Evolutionary conservation across 371 early-diverging fungal species (phyloP), one percentile per base, ranked within the genome.

Genomic region (Apophysomyces elegans): DNA sequence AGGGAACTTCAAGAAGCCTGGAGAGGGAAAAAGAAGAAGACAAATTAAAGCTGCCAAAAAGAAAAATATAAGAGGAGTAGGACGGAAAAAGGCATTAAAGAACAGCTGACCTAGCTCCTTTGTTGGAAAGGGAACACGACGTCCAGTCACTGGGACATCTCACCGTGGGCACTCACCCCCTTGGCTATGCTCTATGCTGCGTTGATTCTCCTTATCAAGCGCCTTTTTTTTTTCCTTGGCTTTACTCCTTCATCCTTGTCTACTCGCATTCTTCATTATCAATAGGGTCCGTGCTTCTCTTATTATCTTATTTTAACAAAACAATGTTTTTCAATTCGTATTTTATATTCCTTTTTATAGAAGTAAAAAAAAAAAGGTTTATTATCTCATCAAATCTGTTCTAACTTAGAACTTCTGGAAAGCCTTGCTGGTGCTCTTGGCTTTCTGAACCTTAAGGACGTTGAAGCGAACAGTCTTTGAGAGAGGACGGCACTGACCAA

Each of bases 381-480:
- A 46, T 39, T 66, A 59, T 26, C 45, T 64, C 59, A 56, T 58
- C 26, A 45, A 38, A 64, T 61, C 37, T 32, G 47, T 9, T 26
- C 32, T 6, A 60, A 66, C 64, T 93, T 91, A 97, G 93, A 96
- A 98, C 92, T 96, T 97, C 83, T 89, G 76, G 90, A 97, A 97
- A 83, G 90, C 86, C 93, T 98, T 98, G 86, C 91, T 63, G 60
- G 79, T 85, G 75, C 90, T 90, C 91, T 94, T 94, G 78, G 86
- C 84, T 93, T 95, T 95, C 80, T 88, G 84, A 86, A 95, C 94
- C 92, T 96, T 96, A 78, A 99, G 88, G 73, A 97, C 98, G 92
- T 99, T 99, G 96, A 97, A 99, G 78, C 97, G 95, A 78, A 99
- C 95, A 70, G 99, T 99, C 95, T 99, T 99, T 80, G 98, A 96